Conservation (phyloP, 495 filamentous ascomycete species). For the Penicillium flavigenum region DNA sequence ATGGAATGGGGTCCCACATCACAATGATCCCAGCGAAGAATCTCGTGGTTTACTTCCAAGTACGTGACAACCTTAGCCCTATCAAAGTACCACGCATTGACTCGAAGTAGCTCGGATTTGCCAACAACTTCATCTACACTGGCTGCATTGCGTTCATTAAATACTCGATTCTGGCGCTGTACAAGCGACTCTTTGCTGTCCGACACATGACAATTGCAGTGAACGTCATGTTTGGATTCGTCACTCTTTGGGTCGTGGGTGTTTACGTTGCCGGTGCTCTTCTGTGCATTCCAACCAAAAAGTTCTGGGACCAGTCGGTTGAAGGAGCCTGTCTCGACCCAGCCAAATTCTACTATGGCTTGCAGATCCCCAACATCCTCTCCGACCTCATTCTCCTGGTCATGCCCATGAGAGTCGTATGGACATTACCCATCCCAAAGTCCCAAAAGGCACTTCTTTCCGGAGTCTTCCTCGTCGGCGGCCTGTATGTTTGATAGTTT, state of each 20-base stretch:
- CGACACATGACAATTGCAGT: constrained; percentile 28
- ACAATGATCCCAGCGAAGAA: constrained; percentile 32
- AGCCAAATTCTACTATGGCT: constrained; percentile 34
- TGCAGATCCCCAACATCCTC: constrained; percentile 43
- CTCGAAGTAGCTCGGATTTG: constrained; percentile 23
- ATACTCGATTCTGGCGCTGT: constrained; percentile 44
- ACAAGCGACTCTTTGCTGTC: constrained; percentile 38
- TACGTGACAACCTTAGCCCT: constrained; percentile 8
- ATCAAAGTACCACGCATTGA: not conserved
- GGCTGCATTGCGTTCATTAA: constrained; percentile 37
- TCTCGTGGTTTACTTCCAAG: constrained; percentile 30
- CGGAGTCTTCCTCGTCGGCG: constrained; percentile 44
- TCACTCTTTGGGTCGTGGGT: constrained; percentile 34
- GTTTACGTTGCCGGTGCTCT: constrained; percentile 30
- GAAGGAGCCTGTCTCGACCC: constrained; percentile 33
- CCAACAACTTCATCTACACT: constrained; percentile 38
- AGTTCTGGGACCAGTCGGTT: constrained; percentile 32
- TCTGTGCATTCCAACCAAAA: constrained; percentile 35
- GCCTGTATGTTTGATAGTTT: constrained; percentile 26
- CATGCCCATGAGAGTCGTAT: constrained; percentile 50
- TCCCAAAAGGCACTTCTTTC: constrained; percentile 39
- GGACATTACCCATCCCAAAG: constrained; percentile 37
- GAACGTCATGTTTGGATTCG: constrained; percentile 27
- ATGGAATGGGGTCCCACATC: constrained; percentile 39
- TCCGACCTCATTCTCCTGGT: constrained; percentile 41